Evolutionary conservation across 2,329 filamentous ascomycete species (phyloP).

Genomic region (Colletotrichum endophyticum): DNA sequence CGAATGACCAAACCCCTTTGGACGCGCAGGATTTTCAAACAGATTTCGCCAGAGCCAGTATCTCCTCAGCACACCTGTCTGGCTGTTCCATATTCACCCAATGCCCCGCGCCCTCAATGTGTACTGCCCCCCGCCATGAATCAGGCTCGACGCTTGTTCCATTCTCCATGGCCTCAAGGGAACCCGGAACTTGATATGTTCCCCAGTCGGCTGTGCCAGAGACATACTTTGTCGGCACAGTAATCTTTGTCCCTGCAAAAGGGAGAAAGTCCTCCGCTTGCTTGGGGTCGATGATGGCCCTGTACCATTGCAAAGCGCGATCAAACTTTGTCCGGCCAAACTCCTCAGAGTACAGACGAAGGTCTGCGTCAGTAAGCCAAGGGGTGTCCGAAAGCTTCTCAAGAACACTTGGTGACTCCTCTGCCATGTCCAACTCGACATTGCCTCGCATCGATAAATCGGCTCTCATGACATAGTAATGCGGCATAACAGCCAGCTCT

Average conservation of each 20-base stretch:
- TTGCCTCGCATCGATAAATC: constrained; percentile 63
- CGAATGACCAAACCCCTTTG: not conserved
- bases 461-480: constrained; percentile 72
- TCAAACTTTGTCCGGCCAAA: constrained; percentile 69
- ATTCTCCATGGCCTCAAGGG: constrained; percentile 47
- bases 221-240: constrained; percentile 66
- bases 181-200: constrained; percentile 70
- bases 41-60: not conserved
- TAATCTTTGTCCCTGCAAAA: constrained; percentile 65
- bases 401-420: not conserved
- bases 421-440: constrained; percentile 47
- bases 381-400: not conserved
- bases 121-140: constrained; percentile 55
- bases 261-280: constrained; percentile 57
- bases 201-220: constrained; percentile 70
- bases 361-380: constrained; percentile 65
- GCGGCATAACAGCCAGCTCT: constrained; percentile 64
- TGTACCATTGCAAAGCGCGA: constrained; percentile 72
- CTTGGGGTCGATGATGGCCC: constrained; percentile 55
- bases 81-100: constrained; percentile 74
- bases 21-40: not conserved
- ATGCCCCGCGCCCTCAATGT: constrained; percentile 68
- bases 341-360: constrained; percentile 65
- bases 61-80: constrained; percentile 28
- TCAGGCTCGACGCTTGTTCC: constrained; percentile 44